A percentile compares a stretch with the other conserved stretches of the same genome.
phyloP scores from a whole-genome alignment of 2,329 filamentous ascomycete species.

The Pseudopithomyces chartarum region DNA sequence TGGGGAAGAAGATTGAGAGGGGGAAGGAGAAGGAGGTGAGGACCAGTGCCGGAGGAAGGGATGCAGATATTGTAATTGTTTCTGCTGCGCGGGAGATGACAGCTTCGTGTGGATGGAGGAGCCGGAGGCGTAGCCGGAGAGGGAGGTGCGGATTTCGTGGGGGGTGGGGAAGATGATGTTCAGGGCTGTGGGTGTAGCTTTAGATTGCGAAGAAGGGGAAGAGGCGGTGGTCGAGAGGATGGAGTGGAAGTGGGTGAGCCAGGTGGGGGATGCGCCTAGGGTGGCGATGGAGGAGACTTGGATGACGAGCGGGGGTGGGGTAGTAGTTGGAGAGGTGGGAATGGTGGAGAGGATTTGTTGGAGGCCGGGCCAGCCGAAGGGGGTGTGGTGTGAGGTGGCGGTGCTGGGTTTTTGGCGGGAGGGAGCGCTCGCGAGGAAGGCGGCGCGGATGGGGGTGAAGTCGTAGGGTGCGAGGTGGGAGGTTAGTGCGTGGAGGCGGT shows the following conservation, averaged over 20 bases:
- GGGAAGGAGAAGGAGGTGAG: neutral
- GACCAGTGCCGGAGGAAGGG: slow-evolving; percentile 76
- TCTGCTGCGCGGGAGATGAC: slow-evolving; percentile 70
- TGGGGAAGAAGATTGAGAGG: neutral
- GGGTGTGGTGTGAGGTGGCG: slow-evolving; percentile 54
- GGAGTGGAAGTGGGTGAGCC: slow-evolving; percentile 66
- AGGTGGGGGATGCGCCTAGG: slow-evolving; percentile 70
- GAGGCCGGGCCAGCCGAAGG: slow-evolving; percentile 79
- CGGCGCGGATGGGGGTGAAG: slow-evolving; percentile 70
- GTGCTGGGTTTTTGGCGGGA: slow-evolving; percentile 62
- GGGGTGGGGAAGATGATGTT: slow-evolving; percentile 81
- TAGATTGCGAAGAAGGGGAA: slow-evolving; percentile 6
- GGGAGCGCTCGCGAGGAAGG: slow-evolving; percentile 79
- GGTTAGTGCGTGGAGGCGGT: slow-evolving; percentile 60
- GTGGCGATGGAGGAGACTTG: slow-evolving; percentile 85
- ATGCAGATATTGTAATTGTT: slow-evolving; percentile 74
- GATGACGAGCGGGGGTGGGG: slow-evolving; percentile 52
- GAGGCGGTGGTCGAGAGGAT: slow-evolving; percentile 24
- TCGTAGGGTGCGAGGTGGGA: slow-evolving; percentile 66
- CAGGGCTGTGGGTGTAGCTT: slow-evolving; percentile 61
- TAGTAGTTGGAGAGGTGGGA: slow-evolving; percentile 20
- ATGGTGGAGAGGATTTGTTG: slow-evolving; percentile 63
- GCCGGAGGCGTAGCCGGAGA: slow-evolving; percentile 80
- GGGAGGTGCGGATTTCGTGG: slow-evolving; percentile 74
- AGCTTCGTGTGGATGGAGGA: slow-evolving; percentile 82